These are phyloP conservation scores for Chalciporus pseudorubinellus DNA, from an alignment of 768 basidiomycete species.

Conservation along the genomic window DNA sequence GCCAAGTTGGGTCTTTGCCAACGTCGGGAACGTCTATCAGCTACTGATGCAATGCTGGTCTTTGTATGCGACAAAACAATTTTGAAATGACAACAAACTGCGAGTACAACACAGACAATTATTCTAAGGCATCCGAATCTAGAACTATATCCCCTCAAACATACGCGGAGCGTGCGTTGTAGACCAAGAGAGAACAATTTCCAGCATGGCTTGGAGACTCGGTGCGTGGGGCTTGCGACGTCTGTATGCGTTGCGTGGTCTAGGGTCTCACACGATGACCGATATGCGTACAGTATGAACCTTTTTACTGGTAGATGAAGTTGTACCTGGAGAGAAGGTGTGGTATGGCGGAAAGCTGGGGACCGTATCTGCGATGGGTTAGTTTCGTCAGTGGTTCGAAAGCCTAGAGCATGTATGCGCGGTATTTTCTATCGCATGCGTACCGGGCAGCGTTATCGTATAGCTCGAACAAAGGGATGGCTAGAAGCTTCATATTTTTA, in stretches of 20 bases:
- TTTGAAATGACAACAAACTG: not conserved
- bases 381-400: not conserved
- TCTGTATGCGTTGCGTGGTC: not conserved
- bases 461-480: constrained; percentile 93
- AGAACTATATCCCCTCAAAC: not conserved
- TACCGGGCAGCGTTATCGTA: constrained; percentile 95
- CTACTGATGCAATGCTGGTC: not conserved
- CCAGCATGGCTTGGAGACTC: not conserved
- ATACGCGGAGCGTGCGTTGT: not conserved
- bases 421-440: constrained; percentile 9
- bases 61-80: not conserved
- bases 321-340: constrained; percentile 86
- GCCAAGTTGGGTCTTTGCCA: too few species aligned
- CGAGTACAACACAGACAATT: constrained; percentile 11
- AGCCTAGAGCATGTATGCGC: constrained; percentile 1
- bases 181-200: not conserved
- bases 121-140: constrained; percentile 2
- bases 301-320: constrained; percentile 67
- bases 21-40: too few species aligned
- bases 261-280: not conserved
- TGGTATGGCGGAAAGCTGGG: constrained; percentile 91
- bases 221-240: not conserved
- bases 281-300: not conserved
- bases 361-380: constrained; percentile 64
- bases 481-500: constrained; percentile 97